These are phyloP conservation scores for Gaultheria prostrata DNA, from an alignment of 148 eudicot species.

Conservation along the genomic window DNA sequence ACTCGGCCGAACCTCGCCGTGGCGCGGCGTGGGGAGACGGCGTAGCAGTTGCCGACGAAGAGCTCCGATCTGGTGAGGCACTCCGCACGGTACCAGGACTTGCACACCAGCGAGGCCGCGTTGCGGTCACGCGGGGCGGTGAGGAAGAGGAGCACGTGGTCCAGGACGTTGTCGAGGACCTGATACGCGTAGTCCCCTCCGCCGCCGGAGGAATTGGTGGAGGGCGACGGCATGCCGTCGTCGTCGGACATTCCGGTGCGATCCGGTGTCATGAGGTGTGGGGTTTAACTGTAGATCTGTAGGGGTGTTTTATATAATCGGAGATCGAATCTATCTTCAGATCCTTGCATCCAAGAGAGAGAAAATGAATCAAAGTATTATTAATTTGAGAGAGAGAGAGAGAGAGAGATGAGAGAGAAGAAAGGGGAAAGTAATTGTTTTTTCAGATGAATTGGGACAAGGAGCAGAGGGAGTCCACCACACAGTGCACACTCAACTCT, in stretches of 20 bases:
- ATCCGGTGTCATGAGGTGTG: neutral
- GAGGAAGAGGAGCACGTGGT: conserved; percentile 59
- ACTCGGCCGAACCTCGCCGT: conserved; percentile 42
- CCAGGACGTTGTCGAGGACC: conserved; percentile 72
- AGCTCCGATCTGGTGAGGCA: conserved; percentile 62
- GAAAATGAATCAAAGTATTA: neutral
- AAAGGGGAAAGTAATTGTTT: no score
- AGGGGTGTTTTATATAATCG: neutral
- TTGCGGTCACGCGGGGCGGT: conserved; percentile 52
- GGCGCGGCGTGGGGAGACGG: conserved; percentile 45
- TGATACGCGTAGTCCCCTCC: conserved; percentile 30
- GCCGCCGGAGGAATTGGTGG: conserved; percentile 12
- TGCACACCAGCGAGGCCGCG: conserved; percentile 63
- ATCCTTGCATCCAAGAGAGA: neutral
- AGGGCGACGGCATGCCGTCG: conserved; percentile 5
- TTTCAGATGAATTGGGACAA: no score
- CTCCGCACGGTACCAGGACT: conserved; percentile 66
- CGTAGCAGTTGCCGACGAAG: conserved; percentile 69
- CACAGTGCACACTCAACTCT: no score
- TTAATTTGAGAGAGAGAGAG: neutral
- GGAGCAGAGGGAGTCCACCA: no score
- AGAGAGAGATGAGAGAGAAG: no score
- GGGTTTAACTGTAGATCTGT: conserved; percentile 6
- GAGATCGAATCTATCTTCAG: conserved; percentile 10
- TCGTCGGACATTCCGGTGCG: conserved; percentile 15